These are phyloP conservation scores for Chalaropsis ovoidea DNA, from an alignment of 2,329 filamentous ascomycete species.

Conservation along the genomic window DNA sequence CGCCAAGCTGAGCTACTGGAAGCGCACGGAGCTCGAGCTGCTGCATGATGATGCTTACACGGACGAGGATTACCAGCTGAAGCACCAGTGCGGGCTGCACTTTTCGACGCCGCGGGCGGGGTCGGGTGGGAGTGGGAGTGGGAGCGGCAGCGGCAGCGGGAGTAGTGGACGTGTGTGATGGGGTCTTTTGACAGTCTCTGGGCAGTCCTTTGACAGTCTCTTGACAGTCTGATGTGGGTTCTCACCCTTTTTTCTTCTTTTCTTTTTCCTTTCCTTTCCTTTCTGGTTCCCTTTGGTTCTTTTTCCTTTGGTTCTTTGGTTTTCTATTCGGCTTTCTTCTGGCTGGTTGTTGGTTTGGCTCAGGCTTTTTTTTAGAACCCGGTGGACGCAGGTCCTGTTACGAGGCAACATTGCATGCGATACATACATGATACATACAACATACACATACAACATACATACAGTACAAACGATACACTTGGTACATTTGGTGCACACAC, in stretches of 20 bases:
- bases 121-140: background rate
- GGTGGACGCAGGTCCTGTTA: slow-evolving; percentile 11
- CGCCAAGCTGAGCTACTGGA: slow-evolving; percentile 61
- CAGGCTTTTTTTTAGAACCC: slow-evolving; percentile 1
- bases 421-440: background rate
- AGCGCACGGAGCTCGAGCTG: slow-evolving; percentile 49
- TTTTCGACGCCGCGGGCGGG: slow-evolving; percentile 14
- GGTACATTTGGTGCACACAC: too few relatives aligned
- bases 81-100: slow-evolving; percentile 22
- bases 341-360: background rate
- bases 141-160: background rate
- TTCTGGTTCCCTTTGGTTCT: background rate
- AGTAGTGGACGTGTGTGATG: background rate
- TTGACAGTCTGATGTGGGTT: background rate
- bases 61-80: slow-evolving; percentile 28
- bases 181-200: background rate
- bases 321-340: slow-evolving; percentile 11
- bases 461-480: background rate
- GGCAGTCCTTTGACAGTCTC: slow-evolving; percentile 1
- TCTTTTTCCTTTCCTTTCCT: background rate
- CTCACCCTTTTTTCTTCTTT: background rate
- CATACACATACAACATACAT: background rate
- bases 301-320: slow-evolving; percentile 11
- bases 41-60: slow-evolving; percentile 61
- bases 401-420: background rate